Evolutionary conservation across 2,329 filamentous ascomycete genomes (phyloP).

Genomic region (Colletotrichum sansevieriae): DNA sequence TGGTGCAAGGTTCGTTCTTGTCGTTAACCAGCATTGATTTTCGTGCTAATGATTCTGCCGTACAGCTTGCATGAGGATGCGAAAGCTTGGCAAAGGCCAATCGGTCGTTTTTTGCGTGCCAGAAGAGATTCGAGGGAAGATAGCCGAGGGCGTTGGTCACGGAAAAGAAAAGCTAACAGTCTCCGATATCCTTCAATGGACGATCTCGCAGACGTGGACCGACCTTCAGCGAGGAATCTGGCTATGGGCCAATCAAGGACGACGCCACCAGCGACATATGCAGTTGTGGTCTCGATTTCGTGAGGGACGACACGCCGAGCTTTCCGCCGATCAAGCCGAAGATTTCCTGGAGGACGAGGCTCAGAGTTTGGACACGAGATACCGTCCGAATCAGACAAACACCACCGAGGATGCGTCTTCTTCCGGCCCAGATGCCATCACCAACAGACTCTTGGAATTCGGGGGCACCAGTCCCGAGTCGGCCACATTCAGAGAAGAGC

Average conservation of each 20-base stretch:
- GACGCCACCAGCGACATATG: slow-evolving; percentile 60
- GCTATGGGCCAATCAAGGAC: slow-evolving; percentile 73
- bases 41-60: slow-evolving; percentile 5
- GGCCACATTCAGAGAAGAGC: slow-evolving; percentile 70
- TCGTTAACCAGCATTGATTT: not conserved
- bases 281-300: slow-evolving; percentile 48
- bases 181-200: slow-evolving; percentile 70
- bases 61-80: slow-evolving; percentile 77
- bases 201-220: slow-evolving; percentile 67
- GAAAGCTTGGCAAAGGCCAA: slow-evolving; percentile 76
- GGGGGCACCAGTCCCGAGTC: slow-evolving; percentile 48
- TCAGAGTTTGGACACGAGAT: slow-evolving; percentile 64
- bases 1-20: slow-evolving; percentile 72
- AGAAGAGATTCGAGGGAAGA: slow-evolving; percentile 69
- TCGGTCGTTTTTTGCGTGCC: slow-evolving; percentile 72
- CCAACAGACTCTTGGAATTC: slow-evolving; percentile 54
- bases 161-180: no score
- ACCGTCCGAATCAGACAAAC: slow-evolving; percentile 52
- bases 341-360: slow-evolving; percentile 69
- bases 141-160: no score
- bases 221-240: slow-evolving; percentile 64
- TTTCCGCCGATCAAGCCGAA: slow-evolving; percentile 50
- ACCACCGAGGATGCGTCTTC: not conserved
- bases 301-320: not conserved
- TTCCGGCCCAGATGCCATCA: not conserved